Base-by-base conservation (phyloP, 1,139 yeast genomes). In the Zygoascus hellenicus region DNA sequence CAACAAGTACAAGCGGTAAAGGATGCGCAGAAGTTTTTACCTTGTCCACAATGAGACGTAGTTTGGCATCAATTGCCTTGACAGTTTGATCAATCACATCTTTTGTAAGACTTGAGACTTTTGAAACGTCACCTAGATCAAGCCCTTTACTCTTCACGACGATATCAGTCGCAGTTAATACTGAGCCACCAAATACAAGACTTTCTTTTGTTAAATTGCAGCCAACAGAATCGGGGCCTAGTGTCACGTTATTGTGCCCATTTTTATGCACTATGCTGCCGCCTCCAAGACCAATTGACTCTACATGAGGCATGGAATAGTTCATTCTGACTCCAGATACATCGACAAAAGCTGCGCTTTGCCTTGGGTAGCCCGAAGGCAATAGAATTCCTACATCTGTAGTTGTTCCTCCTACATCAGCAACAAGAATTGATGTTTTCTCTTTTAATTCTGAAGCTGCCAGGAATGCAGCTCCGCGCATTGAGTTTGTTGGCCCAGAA, bases 381-480 rank as follows among this genome's bases (percentile, higher is more conserved):
- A 68, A 52, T 16, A 71, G 51, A 38, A 70, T 53, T 2, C 75
- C 74, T 14, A 70, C 72, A 54, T 70, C 75, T 9, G 73, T 58
- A 5, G 75, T 71, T 11, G 75, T 70, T 5, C 75, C 75, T 17
- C 75, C 75, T 34, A 70, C 64, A 53, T 71, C 75, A 28, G 69
- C 66, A 13, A 70, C 73, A 42, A 69, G 59, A 5, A 63, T 59
- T 14, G 55, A 45, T 14, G 42, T 38, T 42, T 66, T 69, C 5
- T 51, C 38, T 9, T 59, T 59, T 11, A 51, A 47, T 11, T 64
- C 63, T 9, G 51, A 47, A 10, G 68, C 56, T 41, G 71, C 64
- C 16, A 69, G 54, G 47, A 69, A 68, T 0, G 73, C 67, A 1
- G 75, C 75, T 29, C 75, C 75, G 52, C 74, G 58, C 75, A 70